Evolutionary conservation across 2,329 filamentous ascomycete genomes (phyloP), one percentile per base, ranked within the genome.

Genomic region (Colletotrichum coccodes): DNA sequence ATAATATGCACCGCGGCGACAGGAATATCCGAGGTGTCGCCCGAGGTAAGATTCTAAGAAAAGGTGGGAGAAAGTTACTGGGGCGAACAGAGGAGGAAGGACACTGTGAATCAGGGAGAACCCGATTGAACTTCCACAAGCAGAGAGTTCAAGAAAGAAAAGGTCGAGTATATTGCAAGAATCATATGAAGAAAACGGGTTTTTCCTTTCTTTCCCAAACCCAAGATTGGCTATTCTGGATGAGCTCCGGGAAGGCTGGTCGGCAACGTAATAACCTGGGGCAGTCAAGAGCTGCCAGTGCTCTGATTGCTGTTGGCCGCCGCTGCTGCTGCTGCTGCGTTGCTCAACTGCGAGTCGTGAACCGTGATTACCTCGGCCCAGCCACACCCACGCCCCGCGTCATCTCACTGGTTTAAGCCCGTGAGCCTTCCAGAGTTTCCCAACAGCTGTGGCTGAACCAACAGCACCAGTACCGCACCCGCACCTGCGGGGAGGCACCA

Each of bases 291-390:
- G 42, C 42, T 47, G 42, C 56, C 38, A 38, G 21, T 57, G 36
- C 23, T 47, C 30, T 53, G 50, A 6, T 21, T 53, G n/a, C 36
- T 42, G 36, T 36, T 59, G 52, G 26, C 32, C 32, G 47, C 32
- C 38, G 56, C 38, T 40, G 28, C 52, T 54, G n/a, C n/a, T n/a
- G n/a, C n/a, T n/a, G n/a, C n/a, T n/a, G n/a, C n/a, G n/a, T n/a
- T n/a, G n/a, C n/a, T n/a, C n/a, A n/a, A n/a, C 21, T 61, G 47
- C 49, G 32, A 47, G 40, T 63, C 63, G 56, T 63, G 44, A 64
- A 69, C 57, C 63, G 64, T 59, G 67, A 68, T 70, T 70, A 70
- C 67, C 67, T 70, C 67, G 67, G 67, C 64, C 64, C 67, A 68
- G 67, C 67, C 67, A 70, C 63, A 63, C 28, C 30, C 61, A 50